A percentile compares a stretch with the other conserved stretches of the same genome.
Conservation (phyloP, 179 eudicot genomes). For the Drosera spatulata region DNA sequence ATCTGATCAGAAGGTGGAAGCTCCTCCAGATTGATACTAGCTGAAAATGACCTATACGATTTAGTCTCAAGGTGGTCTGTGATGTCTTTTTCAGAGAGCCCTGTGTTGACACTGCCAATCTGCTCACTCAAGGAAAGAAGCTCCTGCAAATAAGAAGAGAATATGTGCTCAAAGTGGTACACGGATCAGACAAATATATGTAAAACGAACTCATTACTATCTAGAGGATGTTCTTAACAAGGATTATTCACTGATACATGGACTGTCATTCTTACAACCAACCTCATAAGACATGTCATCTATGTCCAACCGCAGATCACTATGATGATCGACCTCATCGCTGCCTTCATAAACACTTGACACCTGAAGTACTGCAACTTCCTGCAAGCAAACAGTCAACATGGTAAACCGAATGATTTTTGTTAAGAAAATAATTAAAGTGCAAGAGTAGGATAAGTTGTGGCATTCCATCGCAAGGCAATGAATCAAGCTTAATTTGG, state of each 20-base stretch:
- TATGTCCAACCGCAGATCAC: conserved; percentile 88
- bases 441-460: background rate
- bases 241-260: background rate
- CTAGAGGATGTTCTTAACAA: no score
- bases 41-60: conserved; percentile 20
- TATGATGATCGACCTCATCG: conserved; percentile 54
- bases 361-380: conserved; percentile 71
- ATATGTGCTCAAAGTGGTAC: background rate
- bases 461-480: no score
- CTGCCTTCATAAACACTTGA: conserved; percentile 57
- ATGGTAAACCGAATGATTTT: background rate
- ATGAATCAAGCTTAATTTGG: no score
- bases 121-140: conserved; percentile 91
- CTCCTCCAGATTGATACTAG: conserved; percentile 34
- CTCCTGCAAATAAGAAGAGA: conserved; percentile 38
- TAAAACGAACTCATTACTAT: no score
- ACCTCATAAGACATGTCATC: conserved; percentile 99
- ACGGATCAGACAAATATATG: background rate
- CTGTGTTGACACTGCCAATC: conserved; percentile 74
- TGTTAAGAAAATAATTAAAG: no score
- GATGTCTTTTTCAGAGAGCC: conserved; percentile 65
- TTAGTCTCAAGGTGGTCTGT: conserved; percentile 42
- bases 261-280: conserved; percentile 4
- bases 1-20: conserved; percentile 32
- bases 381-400: conserved; percentile 29